Evolutionary conservation across 371 early-diverging fungal species (phyloP).

Genomic region (Haplosporangium sp.): DNA sequence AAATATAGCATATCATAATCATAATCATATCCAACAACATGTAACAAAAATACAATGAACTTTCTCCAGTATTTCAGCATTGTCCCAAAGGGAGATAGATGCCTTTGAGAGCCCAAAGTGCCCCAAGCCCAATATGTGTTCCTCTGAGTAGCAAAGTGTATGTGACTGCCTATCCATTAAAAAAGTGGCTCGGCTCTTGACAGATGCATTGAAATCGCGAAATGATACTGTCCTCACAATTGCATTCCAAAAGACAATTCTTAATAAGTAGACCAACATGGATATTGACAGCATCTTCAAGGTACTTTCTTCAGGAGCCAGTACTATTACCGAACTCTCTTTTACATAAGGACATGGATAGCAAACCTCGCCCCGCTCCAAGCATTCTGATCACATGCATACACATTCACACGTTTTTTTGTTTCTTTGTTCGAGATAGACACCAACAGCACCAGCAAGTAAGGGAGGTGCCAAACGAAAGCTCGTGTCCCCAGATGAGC

Average conservation of each 20-base stretch:
- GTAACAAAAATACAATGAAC: too few relatives aligned
- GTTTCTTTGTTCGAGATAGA: conserved; percentile 5
- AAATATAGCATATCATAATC: conserved; percentile 1
- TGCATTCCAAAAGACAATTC: background rate
- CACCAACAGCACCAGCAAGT: conserved; percentile 42
- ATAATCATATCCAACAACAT: background rate
- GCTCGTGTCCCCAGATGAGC: conserved; percentile 42
- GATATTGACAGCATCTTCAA: conserved; percentile 80
- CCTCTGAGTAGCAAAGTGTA: background rate
- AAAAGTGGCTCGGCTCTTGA: background rate
- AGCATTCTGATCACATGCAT: background rate
- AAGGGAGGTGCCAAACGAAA: conserved; percentile 43
- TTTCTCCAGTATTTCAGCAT: too few relatives aligned
- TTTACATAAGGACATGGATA: background rate
- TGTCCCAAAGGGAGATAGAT: too few relatives aligned
- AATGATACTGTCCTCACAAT: background rate
- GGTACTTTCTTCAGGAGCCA: conserved; percentile 50
- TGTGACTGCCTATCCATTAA: background rate
- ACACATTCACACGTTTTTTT: background rate
- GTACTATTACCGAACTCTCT: background rate
- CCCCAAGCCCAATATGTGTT: background rate
- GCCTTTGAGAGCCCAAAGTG: too few relatives aligned
- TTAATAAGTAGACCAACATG: conserved; percentile 56
- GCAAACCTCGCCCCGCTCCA: background rate
- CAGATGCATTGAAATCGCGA: background rate